phyloP scores from a whole-genome alignment of 257 asterid genomes.

The Striga asiatica region DNA sequence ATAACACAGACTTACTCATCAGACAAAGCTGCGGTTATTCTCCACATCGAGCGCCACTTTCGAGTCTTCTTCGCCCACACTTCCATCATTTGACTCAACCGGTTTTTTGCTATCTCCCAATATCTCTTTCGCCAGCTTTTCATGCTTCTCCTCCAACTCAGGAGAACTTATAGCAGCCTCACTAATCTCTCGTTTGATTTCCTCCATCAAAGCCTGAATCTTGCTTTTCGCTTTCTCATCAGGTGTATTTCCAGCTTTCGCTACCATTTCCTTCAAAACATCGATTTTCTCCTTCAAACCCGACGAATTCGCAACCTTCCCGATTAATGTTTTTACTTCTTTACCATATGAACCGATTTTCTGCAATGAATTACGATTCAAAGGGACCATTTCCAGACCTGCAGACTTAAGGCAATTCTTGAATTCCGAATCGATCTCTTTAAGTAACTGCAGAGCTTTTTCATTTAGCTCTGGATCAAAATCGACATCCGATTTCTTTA shows the following conservation, averaged over 20 bases:
- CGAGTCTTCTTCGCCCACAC: constrained; percentile 22
- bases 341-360: constrained; percentile 35
- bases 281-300: constrained; percentile 63
- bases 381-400: constrained; percentile 37
- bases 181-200: constrained; percentile 44
- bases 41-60: constrained; percentile 26
- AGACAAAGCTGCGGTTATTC: constrained; percentile 32
- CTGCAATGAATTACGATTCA: constrained; percentile 21
- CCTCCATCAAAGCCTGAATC: constrained; percentile 45
- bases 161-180: constrained; percentile 40
- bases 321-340: constrained; percentile 37
- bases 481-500: constrained; percentile 30
- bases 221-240: constrained; percentile 35
- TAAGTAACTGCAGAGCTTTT: constrained; percentile 37
- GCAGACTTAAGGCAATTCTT: constrained; percentile 31
- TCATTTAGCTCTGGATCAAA: constrained; percentile 43
- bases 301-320: constrained; percentile 35
- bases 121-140: constrained; percentile 39
- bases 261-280: constrained; percentile 41
- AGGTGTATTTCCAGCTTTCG: constrained; percentile 40
- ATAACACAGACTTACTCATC: constrained; percentile 22
- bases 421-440: constrained; percentile 45
- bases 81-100: constrained; percentile 44
- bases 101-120: constrained; percentile 28
- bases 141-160: constrained; percentile 46